These are phyloP conservation scores for Xylaria sp. DNA, from an alignment of 2,329 filamentous ascomycete species.

Conservation along the genomic window DNA sequence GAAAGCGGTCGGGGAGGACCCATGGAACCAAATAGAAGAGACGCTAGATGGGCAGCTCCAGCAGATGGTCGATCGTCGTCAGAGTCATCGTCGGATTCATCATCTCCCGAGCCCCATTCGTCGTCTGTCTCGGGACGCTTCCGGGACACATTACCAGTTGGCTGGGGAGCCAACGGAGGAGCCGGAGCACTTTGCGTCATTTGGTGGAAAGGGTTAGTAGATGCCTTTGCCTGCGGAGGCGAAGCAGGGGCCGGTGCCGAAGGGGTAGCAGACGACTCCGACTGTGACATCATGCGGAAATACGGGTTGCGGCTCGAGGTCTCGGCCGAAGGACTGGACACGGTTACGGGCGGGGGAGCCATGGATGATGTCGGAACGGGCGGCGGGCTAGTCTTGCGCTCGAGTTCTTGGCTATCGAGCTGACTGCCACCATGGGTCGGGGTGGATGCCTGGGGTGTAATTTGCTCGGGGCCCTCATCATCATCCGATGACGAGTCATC, in stretches of 20 bases:
- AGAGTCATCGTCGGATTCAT: slow-evolving; percentile 60
- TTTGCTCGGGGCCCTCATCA: slow-evolving; percentile 70
- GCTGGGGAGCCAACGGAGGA: slow-evolving; percentile 37
- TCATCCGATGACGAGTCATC: slow-evolving; percentile 74
- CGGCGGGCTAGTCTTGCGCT: slow-evolving; percentile 48
- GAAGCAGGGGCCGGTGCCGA: slow-evolving; percentile 39
- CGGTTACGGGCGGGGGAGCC: slow-evolving; percentile 43
- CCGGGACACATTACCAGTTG: slow-evolving; percentile 48
- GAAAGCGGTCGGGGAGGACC: slow-evolving; percentile 84
- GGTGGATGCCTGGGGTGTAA: slow-evolving; percentile 57
- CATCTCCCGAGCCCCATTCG: slow-evolving; percentile 79
- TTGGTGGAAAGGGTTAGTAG: slow-evolving; percentile 96
- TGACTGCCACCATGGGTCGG: slow-evolving; percentile 50
- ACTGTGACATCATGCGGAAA: slow-evolving; percentile 79
- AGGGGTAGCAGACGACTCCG: slow-evolving; percentile 48
- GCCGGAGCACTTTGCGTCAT: slow-evolving; percentile 56
- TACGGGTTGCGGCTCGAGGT: slow-evolving; percentile 91
- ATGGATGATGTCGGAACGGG: slow-evolving; percentile 45
- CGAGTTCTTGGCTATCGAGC: slow-evolving; percentile 49
- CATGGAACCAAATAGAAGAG: slow-evolving; percentile 96
- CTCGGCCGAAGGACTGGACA: slow-evolving; percentile 54
- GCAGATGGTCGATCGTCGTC: slow-evolving; percentile 75
- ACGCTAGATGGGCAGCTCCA: slow-evolving; percentile 85
- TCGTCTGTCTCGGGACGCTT: slow-evolving; percentile 53
- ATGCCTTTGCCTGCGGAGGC: slow-evolving; percentile 49